A percentile compares a stretch with the other conserved stretches of the same genome.
Evolutionary conservation across 2,329 filamentous ascomycete genomes (phyloP).

Genomic region (Harringtonia lauricola): DNA sequence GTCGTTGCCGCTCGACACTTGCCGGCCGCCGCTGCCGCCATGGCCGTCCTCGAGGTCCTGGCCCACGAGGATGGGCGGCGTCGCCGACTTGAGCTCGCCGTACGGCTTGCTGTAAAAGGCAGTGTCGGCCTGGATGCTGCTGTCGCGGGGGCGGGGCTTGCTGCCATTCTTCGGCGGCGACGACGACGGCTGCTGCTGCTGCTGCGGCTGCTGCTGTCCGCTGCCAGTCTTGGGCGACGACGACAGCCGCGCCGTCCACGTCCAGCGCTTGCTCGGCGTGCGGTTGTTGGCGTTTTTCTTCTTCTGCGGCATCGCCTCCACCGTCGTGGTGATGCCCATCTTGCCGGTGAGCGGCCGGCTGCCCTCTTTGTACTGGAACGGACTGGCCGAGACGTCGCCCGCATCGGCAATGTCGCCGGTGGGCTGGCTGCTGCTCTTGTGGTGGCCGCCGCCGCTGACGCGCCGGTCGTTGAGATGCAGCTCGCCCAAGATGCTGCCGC

Average conservation of each 20-base stretch:
- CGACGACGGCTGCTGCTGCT: background rate
- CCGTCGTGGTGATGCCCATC: background rate
- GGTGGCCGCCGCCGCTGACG: conserved; percentile 33
- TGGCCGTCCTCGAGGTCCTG: conserved; percentile 5
- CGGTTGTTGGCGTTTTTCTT: no score
- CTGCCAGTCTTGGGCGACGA: no score
- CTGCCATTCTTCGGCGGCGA: no score
- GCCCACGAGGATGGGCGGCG: conserved; percentile 42
- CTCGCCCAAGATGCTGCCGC: conserved; percentile 26
- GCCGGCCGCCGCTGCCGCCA: conserved; percentile 27
- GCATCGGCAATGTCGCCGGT: conserved; percentile 8
- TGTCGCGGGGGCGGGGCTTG: conserved; percentile 17
- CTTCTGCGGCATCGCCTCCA: no score
- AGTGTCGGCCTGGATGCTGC: conserved; percentile 37
- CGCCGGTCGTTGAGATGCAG: conserved; percentile 32
- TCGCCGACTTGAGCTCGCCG: conserved; percentile 41
- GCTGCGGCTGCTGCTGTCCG: background rate
- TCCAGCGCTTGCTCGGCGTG: conserved; percentile 9
- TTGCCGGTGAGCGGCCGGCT: background rate
- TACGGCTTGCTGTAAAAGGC: conserved; percentile 45
- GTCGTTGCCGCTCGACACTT: conserved; percentile 50
- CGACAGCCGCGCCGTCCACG: conserved; percentile 5
- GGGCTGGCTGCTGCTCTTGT: background rate
- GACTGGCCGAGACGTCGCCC: no score
- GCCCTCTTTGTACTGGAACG: no score